Evolutionary conservation across 208 protist species (phyloP).

Genomic region (Crithidia fasciculata): DNA sequence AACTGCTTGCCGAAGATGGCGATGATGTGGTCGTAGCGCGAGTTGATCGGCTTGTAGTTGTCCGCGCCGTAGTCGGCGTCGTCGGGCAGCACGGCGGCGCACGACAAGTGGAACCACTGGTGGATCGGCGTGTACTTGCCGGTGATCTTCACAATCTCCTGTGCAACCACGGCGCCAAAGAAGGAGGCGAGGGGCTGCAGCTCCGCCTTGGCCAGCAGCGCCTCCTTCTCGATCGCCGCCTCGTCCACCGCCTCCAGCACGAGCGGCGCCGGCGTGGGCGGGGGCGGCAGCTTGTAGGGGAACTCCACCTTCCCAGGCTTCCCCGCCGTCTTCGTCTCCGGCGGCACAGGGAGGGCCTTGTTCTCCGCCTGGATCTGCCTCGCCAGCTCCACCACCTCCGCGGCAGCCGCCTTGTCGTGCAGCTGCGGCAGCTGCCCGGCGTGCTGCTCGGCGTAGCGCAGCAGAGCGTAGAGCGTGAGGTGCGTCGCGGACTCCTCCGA

Average conservation of each 20-base stretch:
- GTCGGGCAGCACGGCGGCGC: conserved; percentile 75
- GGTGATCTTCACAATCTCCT: conserved; percentile 97
- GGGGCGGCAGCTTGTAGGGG: conserved; percentile 55
- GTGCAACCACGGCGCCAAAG: conserved; percentile 95
- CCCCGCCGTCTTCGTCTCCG: conserved; percentile 2
- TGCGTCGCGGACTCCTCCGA: conserved; percentile 80
- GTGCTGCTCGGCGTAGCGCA: conserved; percentile 74
- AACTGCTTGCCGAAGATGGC: conserved; percentile 82
- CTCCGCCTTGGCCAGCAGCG: conserved; percentile 75
- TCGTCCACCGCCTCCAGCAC: conserved; percentile 68
- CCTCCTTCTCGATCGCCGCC: conserved; percentile 40
- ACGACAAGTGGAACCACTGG: conserved; percentile 96
- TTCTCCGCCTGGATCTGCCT: conserved; percentile 67
- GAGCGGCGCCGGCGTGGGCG: conserved; percentile 62
- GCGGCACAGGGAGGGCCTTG: conserved; percentile 35
- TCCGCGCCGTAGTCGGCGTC: conserved; percentile 37
- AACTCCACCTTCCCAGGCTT: conserved; percentile 66
- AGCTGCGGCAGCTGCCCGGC: conserved; percentile 60
- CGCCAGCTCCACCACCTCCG: conserved; percentile 61
- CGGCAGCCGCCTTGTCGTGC: conserved; percentile 64
- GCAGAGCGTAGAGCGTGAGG: conserved; percentile 60
- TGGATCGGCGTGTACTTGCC: conserved; percentile 97
- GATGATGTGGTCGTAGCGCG: conserved; percentile 81
- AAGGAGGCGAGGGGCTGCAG: conserved; percentile 92
- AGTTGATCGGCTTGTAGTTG: conserved; percentile 54